Evolutionary conservation across 768 basidiomycete species (phyloP), one percentile per base, ranked within the genome.

Genomic region (Termitomyces sp.): DNA sequence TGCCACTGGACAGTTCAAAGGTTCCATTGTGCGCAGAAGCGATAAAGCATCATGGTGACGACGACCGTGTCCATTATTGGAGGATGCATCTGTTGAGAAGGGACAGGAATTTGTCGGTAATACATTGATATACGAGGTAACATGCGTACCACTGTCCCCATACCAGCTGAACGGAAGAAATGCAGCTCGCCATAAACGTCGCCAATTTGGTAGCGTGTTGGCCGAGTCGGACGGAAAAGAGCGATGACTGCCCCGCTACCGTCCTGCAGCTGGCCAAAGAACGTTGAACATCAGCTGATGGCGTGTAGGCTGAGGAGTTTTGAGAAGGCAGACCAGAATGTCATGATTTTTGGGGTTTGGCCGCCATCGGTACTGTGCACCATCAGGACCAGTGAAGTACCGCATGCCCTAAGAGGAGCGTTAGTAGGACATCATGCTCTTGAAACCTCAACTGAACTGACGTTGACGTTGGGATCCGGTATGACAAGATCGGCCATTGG

Each of bases 11-110:
- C 56, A 61, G 36, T 53, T 78, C 71, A 81, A 51, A 83, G 73
- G 66, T 81, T 81, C 78, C 79, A 84, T 53, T 78, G 71, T 48
- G 76, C 79, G 67, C 88, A 90, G 73, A 91, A 90, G 52, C 92
- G 87, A 76, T 90, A 92, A 39, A 94, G 80, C 91, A 93, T 92
- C 57, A 86, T 85, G 33, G 91, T 91, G 66, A 94, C 86, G 32
- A 88, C 89, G 63, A 94, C 91, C 49, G 84, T 86, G 79, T 94
- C 91, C 92, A 94, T 94, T 74, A 94, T 87, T 66, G 92, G 92
- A 55, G 91, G 91, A 71, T 92, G 91, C 80, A 86, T 90, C 91
- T 92, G 70, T 56, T 61, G 48, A 66, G 88, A n/a, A 4, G 50
- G 63, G 55, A 65, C 22, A 55, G 63, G 50, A 40, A 46, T 57